A percentile compares a stretch with the other conserved stretches of the same genome.
These are phyloP conservation scores for Populus hybrid DNA, from an alignment of 441 rosid genomes.

Conservation along the genomic window DNA sequence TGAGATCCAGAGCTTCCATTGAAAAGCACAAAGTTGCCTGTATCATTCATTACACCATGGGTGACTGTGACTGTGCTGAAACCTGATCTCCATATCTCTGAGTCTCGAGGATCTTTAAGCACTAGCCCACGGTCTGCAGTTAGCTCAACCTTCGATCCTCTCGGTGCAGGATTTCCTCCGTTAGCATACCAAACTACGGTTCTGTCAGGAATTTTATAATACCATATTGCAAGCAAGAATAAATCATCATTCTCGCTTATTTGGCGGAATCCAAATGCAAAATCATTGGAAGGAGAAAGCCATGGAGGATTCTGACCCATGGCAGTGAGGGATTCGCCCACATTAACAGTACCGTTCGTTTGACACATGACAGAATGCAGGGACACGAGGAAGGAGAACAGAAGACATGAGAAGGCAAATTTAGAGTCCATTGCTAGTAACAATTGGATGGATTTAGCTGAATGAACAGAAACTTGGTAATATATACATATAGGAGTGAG, in stretches of 20 bases:
- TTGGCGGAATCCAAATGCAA: slow-evolving; percentile 28
- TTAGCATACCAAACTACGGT: slow-evolving; percentile 34
- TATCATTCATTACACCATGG: slow-evolving; percentile 31
- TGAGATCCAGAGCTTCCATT: neutral
- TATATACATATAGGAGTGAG: too few species aligned
- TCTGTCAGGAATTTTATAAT: slow-evolving; percentile 12
- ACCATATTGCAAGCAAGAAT: slow-evolving; percentile 19
- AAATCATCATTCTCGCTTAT: slow-evolving; percentile 2
- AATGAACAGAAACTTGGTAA: neutral
- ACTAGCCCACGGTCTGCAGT: slow-evolving; percentile 21
- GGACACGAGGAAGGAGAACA: neutral
- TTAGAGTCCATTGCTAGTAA: neutral
- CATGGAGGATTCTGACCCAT: neutral
- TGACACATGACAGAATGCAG: neutral
- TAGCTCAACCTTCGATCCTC: slow-evolving; percentile 34
- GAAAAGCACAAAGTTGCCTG: slow-evolving; percentile 38
- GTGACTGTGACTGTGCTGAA: neutral
- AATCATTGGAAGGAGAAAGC: slow-evolving; percentile 34
- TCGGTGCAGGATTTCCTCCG: slow-evolving; percentile 16
- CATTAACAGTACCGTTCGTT: neutral
- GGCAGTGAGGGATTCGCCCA: neutral
- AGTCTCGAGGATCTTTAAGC: slow-evolving; percentile 25
- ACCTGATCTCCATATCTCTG: slow-evolving; percentile 25
- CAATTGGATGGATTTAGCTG: neutral
- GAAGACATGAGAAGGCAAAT: neutral